phyloP scores from a whole-genome alignment of 345 rosid species.

The Reutealis trisperma region DNA sequence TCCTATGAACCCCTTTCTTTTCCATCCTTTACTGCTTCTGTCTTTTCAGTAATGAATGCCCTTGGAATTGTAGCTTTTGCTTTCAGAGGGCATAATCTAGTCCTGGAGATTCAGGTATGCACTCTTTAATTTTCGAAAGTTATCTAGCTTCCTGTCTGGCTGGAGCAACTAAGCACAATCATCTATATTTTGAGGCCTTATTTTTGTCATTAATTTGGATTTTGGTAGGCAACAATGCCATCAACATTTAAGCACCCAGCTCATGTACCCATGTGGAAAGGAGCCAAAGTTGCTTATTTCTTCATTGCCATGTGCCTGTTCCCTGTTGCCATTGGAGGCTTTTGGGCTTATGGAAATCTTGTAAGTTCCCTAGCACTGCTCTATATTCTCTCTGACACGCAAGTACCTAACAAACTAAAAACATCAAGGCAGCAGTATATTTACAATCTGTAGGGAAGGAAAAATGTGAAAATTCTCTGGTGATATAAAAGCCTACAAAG shows the following conservation, averaged over 20 bases:
- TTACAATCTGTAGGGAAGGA: background rate
- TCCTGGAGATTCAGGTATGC: constrained; percentile 84
- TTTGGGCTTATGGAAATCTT: constrained; percentile 94
- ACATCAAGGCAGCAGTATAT: background rate
- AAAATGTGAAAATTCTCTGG: too few species aligned
- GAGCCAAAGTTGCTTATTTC: constrained; percentile 91
- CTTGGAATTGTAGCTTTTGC: constrained; percentile 95
- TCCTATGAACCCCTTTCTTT: constrained; percentile 72
- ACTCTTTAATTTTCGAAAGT: background rate
- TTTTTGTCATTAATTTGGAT: background rate
- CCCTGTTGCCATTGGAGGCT: constrained; percentile 91
- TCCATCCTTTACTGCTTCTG: constrained; percentile 59
- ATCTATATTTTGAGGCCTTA: background rate
- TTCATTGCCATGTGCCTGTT: constrained; percentile 88
- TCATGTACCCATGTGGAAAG: constrained; percentile 98
- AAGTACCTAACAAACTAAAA: background rate
- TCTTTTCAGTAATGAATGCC: constrained; percentile 80
- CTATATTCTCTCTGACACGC: background rate
- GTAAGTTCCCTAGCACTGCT: constrained; percentile 46
- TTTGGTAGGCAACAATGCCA: constrained; percentile 88
- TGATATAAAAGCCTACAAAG: too few species aligned
- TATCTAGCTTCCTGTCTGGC: background rate
- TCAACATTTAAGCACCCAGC: constrained; percentile 97
- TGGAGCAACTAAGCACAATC: background rate
- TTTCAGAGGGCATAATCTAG: constrained; percentile 92